Evolutionary conservation across 192 early-diverging fungal species (phyloP).

Genomic region (Chytriomyces hyalinus): DNA sequence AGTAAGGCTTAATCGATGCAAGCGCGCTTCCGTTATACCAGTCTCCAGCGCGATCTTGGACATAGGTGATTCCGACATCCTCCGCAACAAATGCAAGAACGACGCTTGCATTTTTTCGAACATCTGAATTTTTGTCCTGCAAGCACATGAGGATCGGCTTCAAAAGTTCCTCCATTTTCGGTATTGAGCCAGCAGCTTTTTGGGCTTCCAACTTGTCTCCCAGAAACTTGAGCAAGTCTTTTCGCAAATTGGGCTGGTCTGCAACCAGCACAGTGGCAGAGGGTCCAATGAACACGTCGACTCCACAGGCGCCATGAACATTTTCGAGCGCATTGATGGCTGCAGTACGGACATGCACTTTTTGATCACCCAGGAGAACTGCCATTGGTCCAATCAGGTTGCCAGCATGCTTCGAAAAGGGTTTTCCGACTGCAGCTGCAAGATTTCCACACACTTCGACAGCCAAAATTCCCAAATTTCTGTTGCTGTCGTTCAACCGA

Average conservation of each 20-base stretch:
- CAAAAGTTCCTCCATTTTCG: constrained; percentile 71
- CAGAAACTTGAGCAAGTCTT: constrained; percentile 86
- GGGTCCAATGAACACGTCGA: constrained; percentile 74
- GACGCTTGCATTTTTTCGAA: constrained; percentile 82
- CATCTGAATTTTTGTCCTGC: constrained; percentile 88
- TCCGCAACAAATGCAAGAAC: constrained; percentile 71
- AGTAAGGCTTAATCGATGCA: constrained; percentile 69
- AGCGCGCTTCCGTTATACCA: constrained; percentile 76
- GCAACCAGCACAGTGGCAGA: constrained; percentile 69
- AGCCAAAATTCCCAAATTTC: constrained; percentile 80
- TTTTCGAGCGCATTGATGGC: constrained; percentile 77
- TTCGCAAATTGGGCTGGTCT: constrained; percentile 85
- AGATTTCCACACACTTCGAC: constrained; percentile 81
- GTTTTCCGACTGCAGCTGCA: constrained; percentile 83
- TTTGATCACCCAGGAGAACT: constrained; percentile 85
- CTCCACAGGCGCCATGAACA: constrained; percentile 66
- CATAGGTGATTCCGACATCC: constrained; percentile 72
- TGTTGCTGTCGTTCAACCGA: constrained; percentile 88
- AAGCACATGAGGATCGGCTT: constrained; percentile 77
- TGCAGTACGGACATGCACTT: constrained; percentile 80
- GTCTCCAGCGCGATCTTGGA: constrained; percentile 75
- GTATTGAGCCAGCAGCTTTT: constrained; percentile 45
- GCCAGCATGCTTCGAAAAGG: constrained; percentile 78
- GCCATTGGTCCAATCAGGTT: constrained; percentile 73
- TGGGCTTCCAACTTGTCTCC: constrained; percentile 62